phyloP scores from a whole-genome alignment of 2,329 filamentous ascomycete species.

The Ophiostoma quercus region DNA sequence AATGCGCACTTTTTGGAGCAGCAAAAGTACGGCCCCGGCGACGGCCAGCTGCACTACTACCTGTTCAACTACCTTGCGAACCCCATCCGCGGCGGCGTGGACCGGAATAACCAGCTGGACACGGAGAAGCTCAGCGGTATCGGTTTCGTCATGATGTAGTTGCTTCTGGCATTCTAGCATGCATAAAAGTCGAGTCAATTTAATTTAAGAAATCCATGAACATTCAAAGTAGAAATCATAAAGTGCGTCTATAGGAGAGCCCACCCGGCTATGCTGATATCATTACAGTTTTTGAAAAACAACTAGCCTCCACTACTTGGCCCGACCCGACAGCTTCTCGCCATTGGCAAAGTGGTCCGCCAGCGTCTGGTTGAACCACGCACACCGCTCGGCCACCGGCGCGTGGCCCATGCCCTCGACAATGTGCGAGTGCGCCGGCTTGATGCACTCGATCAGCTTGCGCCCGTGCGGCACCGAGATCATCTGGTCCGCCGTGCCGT shows the following conservation, averaged over 20 bases:
- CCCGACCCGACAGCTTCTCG: constrained; percentile 39
- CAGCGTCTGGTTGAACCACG: constrained; percentile 63
- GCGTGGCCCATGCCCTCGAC: constrained; percentile 73
- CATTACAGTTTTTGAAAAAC: not conserved
- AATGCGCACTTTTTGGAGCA: constrained; percentile 90
- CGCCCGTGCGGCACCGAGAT: constrained; percentile 65
- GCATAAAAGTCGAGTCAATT: not conserved
- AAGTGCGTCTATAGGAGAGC: not conserved
- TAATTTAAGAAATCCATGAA: not conserved
- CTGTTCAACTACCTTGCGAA: constrained; percentile 93
- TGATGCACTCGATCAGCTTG: constrained; percentile 60
- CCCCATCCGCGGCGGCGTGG: constrained; percentile 78
- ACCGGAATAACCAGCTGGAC: constrained; percentile 72
- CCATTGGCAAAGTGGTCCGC: constrained; percentile 52
- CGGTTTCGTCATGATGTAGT: constrained; percentile 68
- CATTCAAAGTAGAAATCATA: not conserved
- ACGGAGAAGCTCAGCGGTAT: constrained; percentile 75
- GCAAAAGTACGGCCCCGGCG: constrained; percentile 90
- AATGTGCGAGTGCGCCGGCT: constrained; percentile 56
- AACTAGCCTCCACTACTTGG: not conserved
- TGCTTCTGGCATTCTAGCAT: not conserved
- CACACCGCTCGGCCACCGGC: constrained; percentile 62
- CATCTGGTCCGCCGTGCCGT: constrained; percentile 74
- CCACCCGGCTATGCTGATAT: not conserved
- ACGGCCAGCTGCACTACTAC: constrained; percentile 94